Evolutionary conservation across 768 basidiomycete species (phyloP), one percentile per base, ranked within the genome.

Genomic region (Phylloporus rhodoxanthus): DNA sequence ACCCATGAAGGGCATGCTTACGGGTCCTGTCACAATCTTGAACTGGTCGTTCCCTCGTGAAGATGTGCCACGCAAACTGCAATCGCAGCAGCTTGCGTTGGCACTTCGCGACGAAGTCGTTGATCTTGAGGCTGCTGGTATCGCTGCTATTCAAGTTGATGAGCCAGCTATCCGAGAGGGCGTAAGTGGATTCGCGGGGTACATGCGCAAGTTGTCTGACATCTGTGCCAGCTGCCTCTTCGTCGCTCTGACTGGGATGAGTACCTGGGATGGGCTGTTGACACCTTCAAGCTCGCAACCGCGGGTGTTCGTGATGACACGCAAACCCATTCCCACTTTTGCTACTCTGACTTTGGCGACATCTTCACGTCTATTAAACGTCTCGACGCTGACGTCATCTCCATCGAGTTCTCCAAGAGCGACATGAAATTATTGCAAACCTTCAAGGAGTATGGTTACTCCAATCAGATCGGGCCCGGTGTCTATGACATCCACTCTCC

Each of bases 21-120:
- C 95, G 49, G 95, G 95, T 56, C 94, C 93, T 17, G 94, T 97
- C 69, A 93, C 92, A 54, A 96, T 99, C 73, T 83, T 98, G 72
- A 98, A 98, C 81, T 99, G 96, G 96, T 98, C 96, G 29, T 99
- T 99, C 94, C 96, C 96, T 65, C 95, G 96, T 70, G 91, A 91
- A 58, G 96, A 99, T 68, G 87, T 98, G 58, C 82, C 87, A 47
- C 90, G 91, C 67, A 95, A 98, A 74, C 71, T 94, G 57, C 96
- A 99, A 75, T 93, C 92, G 68, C 92, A 94, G 78, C 96, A 99
- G 71, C 83, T 99, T 58, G 96, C 96, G 48, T 81, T 99, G 56
- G 87, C 96, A 48, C 91, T 99, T 66, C 93, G 96, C 58, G 96
- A 98, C 65, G 96, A 99, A 71, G 96, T 99, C 56, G 58, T 92